Percentiles rank a stretch among this genome's conserved stretches.
Evolutionary conservation across 805 yeast species (phyloP).

Genomic region (Kluyveromyces lactis): DNA sequence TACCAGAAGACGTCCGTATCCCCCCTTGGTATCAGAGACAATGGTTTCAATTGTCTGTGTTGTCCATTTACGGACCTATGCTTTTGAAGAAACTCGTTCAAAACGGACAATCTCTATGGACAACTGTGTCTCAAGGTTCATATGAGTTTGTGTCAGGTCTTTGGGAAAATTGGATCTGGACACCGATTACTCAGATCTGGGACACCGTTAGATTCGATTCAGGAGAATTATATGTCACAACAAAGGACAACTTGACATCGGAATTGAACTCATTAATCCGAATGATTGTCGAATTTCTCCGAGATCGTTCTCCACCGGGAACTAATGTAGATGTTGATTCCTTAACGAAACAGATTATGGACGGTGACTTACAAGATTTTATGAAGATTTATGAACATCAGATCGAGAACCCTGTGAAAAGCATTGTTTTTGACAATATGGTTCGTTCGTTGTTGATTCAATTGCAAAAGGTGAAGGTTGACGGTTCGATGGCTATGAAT

Average conservation of each 20-base stretch:
- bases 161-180: constrained; percentile 73
- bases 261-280: constrained; percentile 77
- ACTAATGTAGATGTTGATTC: constrained; percentile 15
- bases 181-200: constrained; percentile 64
- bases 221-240: constrained; percentile 2
- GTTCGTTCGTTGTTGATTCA: constrained; percentile 77
- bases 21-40: constrained; percentile 5
- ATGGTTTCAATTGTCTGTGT: constrained; percentile 3
- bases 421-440: constrained; percentile 57
- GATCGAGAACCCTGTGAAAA: constrained; percentile 58
- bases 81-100: neutral
- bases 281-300: constrained; percentile 61
- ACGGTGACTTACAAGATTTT: constrained; percentile 73
- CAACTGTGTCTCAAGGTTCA: constrained; percentile 22
- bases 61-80: constrained; percentile 1
- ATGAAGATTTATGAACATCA: constrained; percentile 77
- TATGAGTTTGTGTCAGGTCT: constrained; percentile 40
- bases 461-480: constrained; percentile 93
- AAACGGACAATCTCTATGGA: constrained; percentile 3
- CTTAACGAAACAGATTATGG: constrained; percentile 39
- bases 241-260: constrained; percentile 26
- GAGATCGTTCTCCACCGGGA: constrained; percentile 13
- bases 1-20: neutral
- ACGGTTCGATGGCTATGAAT: constrained; percentile 79
- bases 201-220: constrained; percentile 75